Base-by-base conservation (phyloP, 768 basidiomycete genomes). In the Atractiella rhizophila region DNA sequence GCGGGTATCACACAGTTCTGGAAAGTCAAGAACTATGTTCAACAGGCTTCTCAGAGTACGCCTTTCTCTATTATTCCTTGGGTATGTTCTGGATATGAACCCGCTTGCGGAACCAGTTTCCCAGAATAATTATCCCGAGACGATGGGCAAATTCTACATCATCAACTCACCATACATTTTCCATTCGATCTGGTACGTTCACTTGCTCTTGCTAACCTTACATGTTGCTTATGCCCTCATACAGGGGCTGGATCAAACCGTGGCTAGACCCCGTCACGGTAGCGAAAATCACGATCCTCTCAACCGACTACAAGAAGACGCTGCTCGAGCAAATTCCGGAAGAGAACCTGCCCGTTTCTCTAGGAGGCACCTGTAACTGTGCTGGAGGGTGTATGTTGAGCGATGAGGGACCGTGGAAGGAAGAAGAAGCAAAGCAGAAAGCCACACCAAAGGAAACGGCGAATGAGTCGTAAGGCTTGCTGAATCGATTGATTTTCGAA, bases 261-360 rank as follows among this genome's bases (percentile, higher is more conserved):
- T 96, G 81, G 81, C 64, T 98, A 51, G 88, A 96, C 60, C 73
- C 74, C 51, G 91, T 86, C 21, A 98, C 88, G 23, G 83, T 88
- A 37, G 67, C 68, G 47, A 96, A 98, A 71, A 86, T 98, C 56
- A 70, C 75, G 48, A 86, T 98, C 56, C 56, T 91, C 39, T 72
- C 79, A n/a, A 57, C 63, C 26, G 53, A 52, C n/a, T 82, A 81
- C 63, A 73, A 73, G 65, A 68, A 71, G 7, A 70, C 68, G 59
- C 59, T 96, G 34, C 58, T 82, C 48, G 62, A 69, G 46, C 82
- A 94, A 66, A 83, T 96, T 54, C 70, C 73, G 7, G 63, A 60
- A 15, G 75, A 83, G 60, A 81, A 77, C 58, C 57, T 98, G 40
- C 88, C 86, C 4, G 67, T 63, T 51, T 76, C 79, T 52, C 70